phyloP scores from a whole-genome alignment of 305 asterid species.

The Nicotiana rustica region DNA sequence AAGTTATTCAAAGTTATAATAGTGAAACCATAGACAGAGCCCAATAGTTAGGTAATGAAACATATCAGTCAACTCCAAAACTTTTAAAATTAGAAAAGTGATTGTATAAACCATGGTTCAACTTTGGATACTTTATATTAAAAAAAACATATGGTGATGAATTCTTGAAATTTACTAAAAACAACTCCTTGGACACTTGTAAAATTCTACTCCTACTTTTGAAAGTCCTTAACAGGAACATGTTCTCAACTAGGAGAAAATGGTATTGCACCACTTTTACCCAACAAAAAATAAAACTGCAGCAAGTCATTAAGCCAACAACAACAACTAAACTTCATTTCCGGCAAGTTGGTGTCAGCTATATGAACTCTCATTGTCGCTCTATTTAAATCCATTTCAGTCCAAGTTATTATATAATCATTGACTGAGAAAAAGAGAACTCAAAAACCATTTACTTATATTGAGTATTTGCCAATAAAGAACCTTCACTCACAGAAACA shows the following conservation, averaged over 20 bases:
- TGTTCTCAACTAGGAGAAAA: background rate
- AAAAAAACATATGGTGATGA: background rate
- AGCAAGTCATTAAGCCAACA: background rate
- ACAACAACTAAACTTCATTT: background rate
- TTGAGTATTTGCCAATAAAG: background rate
- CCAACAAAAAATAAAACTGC: background rate
- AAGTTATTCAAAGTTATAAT: background rate
- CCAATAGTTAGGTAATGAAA: background rate
- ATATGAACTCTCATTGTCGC: background rate
- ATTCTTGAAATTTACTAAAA: constrained; percentile 6
- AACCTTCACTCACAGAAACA: background rate
- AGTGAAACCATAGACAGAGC: background rate
- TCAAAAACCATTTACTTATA: background rate
- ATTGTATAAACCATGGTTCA: background rate
- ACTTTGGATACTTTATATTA: background rate
- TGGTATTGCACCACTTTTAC: constrained; percentile 9
- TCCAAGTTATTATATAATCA: background rate
- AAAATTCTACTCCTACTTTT: background rate
- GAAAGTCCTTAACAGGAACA: constrained; percentile 7
- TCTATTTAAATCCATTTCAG: background rate
- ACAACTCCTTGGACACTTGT: background rate
- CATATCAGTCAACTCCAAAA: background rate
- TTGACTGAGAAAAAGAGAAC: background rate
- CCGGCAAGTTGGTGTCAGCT: background rate
- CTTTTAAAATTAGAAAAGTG: background rate